Conservation (phyloP, 2,329 filamentous ascomycete genomes). For the Fusarium decemcellulare region DNA sequence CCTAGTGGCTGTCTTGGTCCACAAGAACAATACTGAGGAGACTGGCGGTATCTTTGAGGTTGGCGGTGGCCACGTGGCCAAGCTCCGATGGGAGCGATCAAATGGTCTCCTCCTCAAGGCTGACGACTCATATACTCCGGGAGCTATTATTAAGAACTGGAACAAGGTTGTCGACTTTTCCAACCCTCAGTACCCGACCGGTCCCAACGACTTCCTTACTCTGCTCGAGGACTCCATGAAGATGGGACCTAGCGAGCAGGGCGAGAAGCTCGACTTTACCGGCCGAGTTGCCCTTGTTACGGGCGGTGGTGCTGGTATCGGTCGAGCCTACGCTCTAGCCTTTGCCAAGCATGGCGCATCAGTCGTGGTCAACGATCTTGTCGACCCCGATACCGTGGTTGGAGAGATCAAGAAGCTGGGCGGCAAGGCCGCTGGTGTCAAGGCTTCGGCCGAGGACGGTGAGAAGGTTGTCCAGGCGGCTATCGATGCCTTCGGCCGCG, state of each 20-base stretch:
- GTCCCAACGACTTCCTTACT: constrained; percentile 88
- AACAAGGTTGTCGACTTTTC: constrained; percentile 89
- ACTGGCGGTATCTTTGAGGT: constrained; percentile 94
- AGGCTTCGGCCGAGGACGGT: constrained; percentile 93
- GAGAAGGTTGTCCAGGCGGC: constrained; percentile 92
- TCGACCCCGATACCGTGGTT: constrained; percentile 91
- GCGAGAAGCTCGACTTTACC: constrained; percentile 83
- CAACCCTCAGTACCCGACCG: constrained; percentile 82
- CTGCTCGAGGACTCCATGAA: constrained; percentile 89
- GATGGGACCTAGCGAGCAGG: constrained; percentile 78
- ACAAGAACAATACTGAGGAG: constrained; percentile 87
- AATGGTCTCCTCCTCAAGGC: constrained; percentile 91
- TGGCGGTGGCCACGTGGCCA: constrained; percentile 92
- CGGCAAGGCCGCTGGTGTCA: constrained; percentile 92
- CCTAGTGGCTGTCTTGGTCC: constrained; percentile 88
- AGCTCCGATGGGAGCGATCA: constrained; percentile 95
- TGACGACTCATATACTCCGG: constrained; percentile 89
- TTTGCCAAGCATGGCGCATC: constrained; percentile 88
- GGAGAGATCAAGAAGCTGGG: constrained; percentile 92
- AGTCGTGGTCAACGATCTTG: constrained; percentile 96
- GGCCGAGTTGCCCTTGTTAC: constrained; percentile 91
- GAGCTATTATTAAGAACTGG: constrained; percentile 92
- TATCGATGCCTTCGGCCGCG: constrained; percentile 92
- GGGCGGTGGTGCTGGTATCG: constrained; percentile 90
- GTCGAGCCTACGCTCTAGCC: constrained; percentile 89